phyloP scores from a whole-genome alignment of 768 basidiomycete species.

The Mycena alexandri region DNA sequence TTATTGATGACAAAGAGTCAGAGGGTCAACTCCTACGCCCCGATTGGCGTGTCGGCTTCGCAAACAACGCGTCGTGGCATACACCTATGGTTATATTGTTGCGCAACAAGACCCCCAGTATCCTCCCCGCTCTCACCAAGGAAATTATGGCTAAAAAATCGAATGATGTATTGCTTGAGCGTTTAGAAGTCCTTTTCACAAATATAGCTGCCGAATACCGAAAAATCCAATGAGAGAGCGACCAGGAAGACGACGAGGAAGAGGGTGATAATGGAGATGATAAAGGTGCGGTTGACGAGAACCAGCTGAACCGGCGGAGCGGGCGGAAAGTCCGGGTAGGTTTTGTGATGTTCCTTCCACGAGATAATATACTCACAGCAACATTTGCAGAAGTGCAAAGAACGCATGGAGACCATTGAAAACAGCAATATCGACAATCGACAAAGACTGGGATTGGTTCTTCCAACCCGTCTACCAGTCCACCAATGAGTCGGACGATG shows the following conservation, averaged over 20 bases:
- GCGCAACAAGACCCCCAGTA: background rate
- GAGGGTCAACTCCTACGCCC: constrained; percentile 37
- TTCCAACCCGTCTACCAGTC: background rate
- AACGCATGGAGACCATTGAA: background rate
- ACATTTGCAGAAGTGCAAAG: background rate
- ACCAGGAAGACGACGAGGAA: background rate
- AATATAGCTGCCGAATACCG: background rate
- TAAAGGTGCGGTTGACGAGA: background rate
- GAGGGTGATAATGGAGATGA: background rate
- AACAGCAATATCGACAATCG: background rate
- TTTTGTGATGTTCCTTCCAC: background rate
- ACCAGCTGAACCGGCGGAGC: background rate
- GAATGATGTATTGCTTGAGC: background rate
- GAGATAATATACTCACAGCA: background rate
- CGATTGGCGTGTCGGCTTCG: constrained; percentile 20
- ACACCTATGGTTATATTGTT: background rate
- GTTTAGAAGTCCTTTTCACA: background rate
- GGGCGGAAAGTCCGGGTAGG: background rate
- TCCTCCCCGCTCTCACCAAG: background rate
- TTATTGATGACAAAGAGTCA: background rate
- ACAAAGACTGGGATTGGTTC: background rate
- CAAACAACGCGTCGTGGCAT: background rate
- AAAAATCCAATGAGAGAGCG: background rate
- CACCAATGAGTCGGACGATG: background rate
- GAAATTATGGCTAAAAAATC: background rate